A percentile compares a stretch with the other conserved stretches of the same genome.
Evolutionary conservation across 768 basidiomycete species (phyloP).

Genomic region (Auriscalpium orientale): DNA sequence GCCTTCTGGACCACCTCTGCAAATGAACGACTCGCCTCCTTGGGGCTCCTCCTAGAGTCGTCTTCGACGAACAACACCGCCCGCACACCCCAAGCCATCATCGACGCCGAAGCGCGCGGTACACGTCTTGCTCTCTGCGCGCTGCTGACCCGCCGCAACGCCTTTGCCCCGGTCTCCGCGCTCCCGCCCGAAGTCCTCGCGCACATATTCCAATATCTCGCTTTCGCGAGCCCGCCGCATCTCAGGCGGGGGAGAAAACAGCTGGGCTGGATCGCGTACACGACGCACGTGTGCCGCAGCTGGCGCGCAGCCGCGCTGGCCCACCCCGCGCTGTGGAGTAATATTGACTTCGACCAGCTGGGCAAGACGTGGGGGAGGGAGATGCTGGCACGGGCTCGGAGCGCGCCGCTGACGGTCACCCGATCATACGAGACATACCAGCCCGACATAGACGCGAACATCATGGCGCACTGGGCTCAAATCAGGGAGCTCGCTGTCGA

Average conservation of each 20-base stretch:
- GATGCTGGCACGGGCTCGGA: not conserved
- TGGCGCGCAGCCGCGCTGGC: not conserved
- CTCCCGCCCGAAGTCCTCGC: conserved; percentile 7
- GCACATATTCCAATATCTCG: not conserved
- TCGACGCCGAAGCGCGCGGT: too few species aligned
- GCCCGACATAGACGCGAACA: too few species aligned
- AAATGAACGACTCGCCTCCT: too few species aligned
- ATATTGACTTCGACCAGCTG: not conserved
- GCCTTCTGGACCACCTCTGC: too few species aligned
- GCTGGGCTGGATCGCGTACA: not conserved
- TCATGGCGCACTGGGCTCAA: too few species aligned
- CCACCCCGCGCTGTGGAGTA: not conserved
- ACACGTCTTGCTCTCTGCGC: not conserved
- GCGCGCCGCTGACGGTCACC: not conserved
- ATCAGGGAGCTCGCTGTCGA: too few species aligned
- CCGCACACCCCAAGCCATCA: too few species aligned
- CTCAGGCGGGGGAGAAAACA: not conserved
- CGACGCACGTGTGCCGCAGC: not conserved
- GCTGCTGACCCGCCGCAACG: not conserved
- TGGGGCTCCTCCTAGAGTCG: too few species aligned
- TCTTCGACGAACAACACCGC: too few species aligned
- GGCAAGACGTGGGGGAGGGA: not conserved
- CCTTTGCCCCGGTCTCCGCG: not conserved
- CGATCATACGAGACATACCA: not conserved
- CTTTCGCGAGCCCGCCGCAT: not conserved